A percentile compares a stretch with the other conserved stretches of the same genome.
These are phyloP conservation scores for Ceratobasidium sp. DNA, from an alignment of 1,284 basidiomycete genomes.

Conservation along the genomic window DNA sequence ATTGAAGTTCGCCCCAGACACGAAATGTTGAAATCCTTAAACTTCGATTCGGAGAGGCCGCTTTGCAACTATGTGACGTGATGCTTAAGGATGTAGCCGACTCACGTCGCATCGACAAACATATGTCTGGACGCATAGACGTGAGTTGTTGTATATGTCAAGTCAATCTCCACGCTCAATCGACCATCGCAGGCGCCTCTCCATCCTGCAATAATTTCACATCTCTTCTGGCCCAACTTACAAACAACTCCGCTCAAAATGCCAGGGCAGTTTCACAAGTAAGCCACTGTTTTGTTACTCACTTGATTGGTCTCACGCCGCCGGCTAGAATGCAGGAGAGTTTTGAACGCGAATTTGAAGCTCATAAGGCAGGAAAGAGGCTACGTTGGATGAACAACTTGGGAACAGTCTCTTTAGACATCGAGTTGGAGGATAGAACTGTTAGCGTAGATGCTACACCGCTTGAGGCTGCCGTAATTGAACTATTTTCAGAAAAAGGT, in stretches of 20 bases:
- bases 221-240: constrained; percentile 91
- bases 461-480: constrained; percentile 88
- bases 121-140: constrained; percentile 76
- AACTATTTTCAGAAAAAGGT: constrained; percentile 82
- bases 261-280: constrained; percentile 85
- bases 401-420: constrained; percentile 79
- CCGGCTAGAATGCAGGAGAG: constrained; percentile 70
- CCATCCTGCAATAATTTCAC: constrained; percentile 89
- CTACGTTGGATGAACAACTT: constrained; percentile 88
- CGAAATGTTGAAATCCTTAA: constrained; percentile 93
- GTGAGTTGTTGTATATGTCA: constrained; percentile 58
- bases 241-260: constrained; percentile 77
- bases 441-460: constrained; percentile 82
- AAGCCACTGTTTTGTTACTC: constrained; percentile 50
- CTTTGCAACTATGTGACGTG: constrained; percentile 92
- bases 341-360: constrained; percentile 79
- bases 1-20: constrained; percentile 62
- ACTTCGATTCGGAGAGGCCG: constrained; percentile 89
- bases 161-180: neutral
- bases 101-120: constrained; percentile 85
- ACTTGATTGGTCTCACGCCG: constrained; percentile 30
- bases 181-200: constrained; percentile 65
- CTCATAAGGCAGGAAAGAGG: constrained; percentile 90
- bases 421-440: constrained; percentile 82
- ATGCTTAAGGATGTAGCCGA: constrained; percentile 97